Conservation (phyloP, 2,329 filamentous ascomycete genomes). For the Paraphaeosphaeria sporulosa region DNA sequence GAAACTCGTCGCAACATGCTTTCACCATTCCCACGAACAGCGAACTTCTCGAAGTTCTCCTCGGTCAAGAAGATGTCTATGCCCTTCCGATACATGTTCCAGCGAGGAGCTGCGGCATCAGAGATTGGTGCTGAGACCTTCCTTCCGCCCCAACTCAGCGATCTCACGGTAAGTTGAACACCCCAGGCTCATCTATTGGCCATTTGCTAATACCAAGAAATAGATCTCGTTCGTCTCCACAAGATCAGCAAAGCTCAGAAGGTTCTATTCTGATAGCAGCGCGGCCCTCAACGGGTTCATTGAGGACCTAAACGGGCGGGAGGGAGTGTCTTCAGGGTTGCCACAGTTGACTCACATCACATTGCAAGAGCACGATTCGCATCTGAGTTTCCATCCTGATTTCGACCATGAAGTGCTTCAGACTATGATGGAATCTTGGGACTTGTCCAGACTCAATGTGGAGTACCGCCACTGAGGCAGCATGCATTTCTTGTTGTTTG, state of each 20-base stretch:
- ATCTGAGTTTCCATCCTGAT: not conserved
- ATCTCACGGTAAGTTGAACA: slow-evolving; percentile 3
- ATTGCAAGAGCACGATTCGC: not conserved
- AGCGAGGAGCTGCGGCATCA: not conserved
- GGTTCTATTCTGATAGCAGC: no score
- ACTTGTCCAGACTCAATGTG: not conserved
- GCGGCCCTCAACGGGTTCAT: not conserved
- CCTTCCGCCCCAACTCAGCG: slow-evolving; percentile 2
- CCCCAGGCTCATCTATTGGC: not conserved
- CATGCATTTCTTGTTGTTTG: no score
- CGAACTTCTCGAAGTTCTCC: slow-evolving; percentile 7
- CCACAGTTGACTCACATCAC: not conserved
- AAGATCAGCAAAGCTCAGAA: not conserved
- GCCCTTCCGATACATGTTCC: slow-evolving; percentile 12
- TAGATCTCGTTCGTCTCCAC: not conserved
- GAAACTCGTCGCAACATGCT: not conserved
- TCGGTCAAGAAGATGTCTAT: slow-evolving; percentile 10
- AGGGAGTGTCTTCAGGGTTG: not conserved
- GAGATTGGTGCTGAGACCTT: not conserved
- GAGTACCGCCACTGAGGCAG: not conserved
- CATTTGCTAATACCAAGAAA: not conserved
- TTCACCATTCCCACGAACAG: not conserved
- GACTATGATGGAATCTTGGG: not conserved
- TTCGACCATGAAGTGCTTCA: not conserved
- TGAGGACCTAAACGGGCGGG: not conserved